phyloP scores from a whole-genome alignment of 371 early-diverging fungal species.

The Apophysomyces variabilis region DNA sequence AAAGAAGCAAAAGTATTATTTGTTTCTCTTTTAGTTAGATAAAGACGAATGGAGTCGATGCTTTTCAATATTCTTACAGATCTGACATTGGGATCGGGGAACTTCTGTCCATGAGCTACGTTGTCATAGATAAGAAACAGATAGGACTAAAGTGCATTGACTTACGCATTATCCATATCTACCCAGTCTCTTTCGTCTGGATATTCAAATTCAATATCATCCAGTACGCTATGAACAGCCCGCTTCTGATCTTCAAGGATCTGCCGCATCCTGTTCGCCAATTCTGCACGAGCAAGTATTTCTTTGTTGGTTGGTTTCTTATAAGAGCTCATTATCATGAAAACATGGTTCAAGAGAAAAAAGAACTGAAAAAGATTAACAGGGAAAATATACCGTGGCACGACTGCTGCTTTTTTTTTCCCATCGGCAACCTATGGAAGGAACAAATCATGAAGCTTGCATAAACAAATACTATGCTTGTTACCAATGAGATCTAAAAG shows the following conservation, averaged over 20 bases:
- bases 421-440: too few species aligned
- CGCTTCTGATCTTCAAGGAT: not conserved
- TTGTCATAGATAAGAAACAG: not conserved
- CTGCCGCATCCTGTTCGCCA: not conserved
- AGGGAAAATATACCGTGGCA: too few species aligned
- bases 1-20: not conserved
- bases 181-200: not conserved
- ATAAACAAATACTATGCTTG: too few species aligned
- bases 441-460: too few species aligned
- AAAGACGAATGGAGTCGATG: not conserved
- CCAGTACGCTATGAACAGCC: not conserved
- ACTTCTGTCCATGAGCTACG: conserved; percentile 14
- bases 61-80: not conserved
- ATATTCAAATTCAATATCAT: conserved; percentile 13
- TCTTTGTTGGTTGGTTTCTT: conserved; percentile 3
- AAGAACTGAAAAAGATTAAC: not conserved
- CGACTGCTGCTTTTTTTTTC: too few species aligned
- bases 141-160: too few species aligned
- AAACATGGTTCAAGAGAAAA: not conserved
- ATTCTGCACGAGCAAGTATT: conserved; percentile 4
- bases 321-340: not conserved
- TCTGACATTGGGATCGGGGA: conserved; percentile 3
- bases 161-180: conserved; percentile 11
- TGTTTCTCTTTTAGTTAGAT: not conserved
- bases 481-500: too few species aligned